phyloP scores from a whole-genome alignment of 768 basidiomycete genomes.

The Mycena indigotica region DNA sequence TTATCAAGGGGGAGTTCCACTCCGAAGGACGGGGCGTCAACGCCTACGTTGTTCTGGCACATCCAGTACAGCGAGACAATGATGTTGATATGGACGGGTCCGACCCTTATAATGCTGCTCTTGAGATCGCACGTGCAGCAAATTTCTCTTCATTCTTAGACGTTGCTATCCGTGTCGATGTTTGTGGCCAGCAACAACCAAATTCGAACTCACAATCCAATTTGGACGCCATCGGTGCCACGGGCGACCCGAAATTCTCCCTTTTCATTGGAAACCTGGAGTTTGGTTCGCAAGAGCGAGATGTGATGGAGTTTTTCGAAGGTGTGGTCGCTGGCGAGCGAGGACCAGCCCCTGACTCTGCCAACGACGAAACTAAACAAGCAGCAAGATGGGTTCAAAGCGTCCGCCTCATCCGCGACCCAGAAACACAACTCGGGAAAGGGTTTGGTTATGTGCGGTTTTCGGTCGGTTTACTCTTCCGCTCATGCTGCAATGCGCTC shows the following conservation, averaged over 20 bases:
- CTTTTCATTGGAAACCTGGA: slow-evolving; percentile 94
- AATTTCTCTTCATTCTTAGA: slow-evolving; percentile 78
- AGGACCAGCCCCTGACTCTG: slow-evolving; percentile 49
- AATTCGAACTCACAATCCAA: slow-evolving; percentile 23
- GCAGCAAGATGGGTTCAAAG: slow-evolving; percentile 66
- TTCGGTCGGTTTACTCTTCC: slow-evolving; percentile 50
- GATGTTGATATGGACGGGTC: slow-evolving; percentile 31
- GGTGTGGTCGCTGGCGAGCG: slow-evolving; percentile 68
- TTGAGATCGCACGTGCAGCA: slow-evolving; percentile 54
- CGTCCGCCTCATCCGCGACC: slow-evolving; percentile 88
- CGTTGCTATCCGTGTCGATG: slow-evolving; percentile 78
- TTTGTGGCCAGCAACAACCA: slow-evolving; percentile 41
- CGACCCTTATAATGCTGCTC: slow-evolving; percentile 73
- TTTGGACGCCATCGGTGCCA: slow-evolving; percentile 34
- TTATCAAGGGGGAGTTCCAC: slow-evolving; percentile 92
- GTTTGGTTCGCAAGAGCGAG: slow-evolving; percentile 89
- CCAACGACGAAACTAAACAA: slow-evolving; percentile 23
- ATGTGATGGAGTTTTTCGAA: slow-evolving; percentile 86
- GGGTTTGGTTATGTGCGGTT: slow-evolving; percentile 95
- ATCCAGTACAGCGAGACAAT: slow-evolving; percentile 57
- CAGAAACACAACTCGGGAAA: slow-evolving; percentile 91
- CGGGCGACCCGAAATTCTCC: slow-evolving; percentile 72
- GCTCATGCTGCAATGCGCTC: background rate
- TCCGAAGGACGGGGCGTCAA: slow-evolving; percentile 73
- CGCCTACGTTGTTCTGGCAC: slow-evolving; percentile 90